These are phyloP conservation scores for Pelargonium citronellum DNA, from an alignment of 441 rosid genomes.

Conservation along the genomic window DNA sequence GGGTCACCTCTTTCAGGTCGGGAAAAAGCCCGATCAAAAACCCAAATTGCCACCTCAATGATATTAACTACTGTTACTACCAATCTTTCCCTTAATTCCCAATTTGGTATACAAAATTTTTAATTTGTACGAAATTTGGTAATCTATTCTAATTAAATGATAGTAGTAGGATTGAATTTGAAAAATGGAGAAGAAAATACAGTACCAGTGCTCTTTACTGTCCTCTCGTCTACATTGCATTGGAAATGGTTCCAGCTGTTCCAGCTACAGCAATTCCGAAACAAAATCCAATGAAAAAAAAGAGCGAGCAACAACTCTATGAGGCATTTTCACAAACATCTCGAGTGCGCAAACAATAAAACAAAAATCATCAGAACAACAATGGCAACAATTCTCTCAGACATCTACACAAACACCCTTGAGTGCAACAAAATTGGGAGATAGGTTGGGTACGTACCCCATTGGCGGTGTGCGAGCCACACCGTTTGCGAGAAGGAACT, in stretches of 20 bases:
- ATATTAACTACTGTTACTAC: too few species aligned
- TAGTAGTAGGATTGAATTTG: background rate
- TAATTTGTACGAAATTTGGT: too few species aligned
- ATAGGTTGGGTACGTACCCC: slow-evolving; percentile 28
- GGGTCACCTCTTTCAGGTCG: too few species aligned
- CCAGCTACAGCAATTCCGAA: slow-evolving; percentile 30
- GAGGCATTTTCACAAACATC: too few species aligned
- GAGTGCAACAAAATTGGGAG: background rate
- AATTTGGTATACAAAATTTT: too few species aligned
- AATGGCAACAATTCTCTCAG: background rate
- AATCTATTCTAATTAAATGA: background rate
- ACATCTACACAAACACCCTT: background rate
- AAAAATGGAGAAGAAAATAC: background rate
- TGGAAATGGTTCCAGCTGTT: slow-evolving; percentile 54
- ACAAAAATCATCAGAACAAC: background rate
- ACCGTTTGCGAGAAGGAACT: slow-evolving; percentile 41
- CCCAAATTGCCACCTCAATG: too few species aligned
- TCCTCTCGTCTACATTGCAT: slow-evolving; percentile 39
- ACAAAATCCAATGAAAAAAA: too few species aligned
- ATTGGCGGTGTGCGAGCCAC: slow-evolving; percentile 47
- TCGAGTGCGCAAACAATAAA: background rate
- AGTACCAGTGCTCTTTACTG: slow-evolving; percentile 34
- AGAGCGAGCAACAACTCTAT: background rate
- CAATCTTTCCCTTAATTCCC: too few species aligned
- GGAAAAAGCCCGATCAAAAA: too few species aligned